A percentile compares a stretch with the other conserved stretches of the same genome.
Evolutionary conservation across 2,329 filamentous ascomycete genomes (phyloP).

Genomic region (Pseudogymnoascus pannorum): DNA sequence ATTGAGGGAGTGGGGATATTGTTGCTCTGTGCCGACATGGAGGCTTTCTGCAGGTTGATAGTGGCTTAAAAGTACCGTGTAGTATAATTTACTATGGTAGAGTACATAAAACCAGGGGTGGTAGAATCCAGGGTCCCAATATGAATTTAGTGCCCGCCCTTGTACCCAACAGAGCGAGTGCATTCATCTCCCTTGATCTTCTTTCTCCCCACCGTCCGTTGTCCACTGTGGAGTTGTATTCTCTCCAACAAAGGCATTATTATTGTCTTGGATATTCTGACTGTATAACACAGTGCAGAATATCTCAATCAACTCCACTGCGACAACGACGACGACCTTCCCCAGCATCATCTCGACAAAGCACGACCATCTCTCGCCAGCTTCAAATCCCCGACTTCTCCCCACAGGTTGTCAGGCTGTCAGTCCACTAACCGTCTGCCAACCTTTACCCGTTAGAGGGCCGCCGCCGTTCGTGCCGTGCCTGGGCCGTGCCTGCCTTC

Average conservation of each 20-base stretch:
- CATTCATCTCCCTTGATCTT: background rate
- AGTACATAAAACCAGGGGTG: background rate
- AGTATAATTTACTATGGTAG: background rate
- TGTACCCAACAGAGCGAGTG: background rate
- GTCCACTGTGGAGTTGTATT: too few species aligned
- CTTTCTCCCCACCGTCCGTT: too few species aligned
- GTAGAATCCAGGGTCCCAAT: background rate
- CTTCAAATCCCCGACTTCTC: background rate
- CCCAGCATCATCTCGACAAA: background rate
- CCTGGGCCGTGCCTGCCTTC: constrained; percentile 1
- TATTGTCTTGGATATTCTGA: background rate
- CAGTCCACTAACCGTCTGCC: background rate
- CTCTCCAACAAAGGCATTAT: background rate
- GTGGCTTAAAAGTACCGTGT: background rate
- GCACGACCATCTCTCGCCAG: background rate
- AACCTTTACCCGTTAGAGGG: background rate
- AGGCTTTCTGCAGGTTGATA: constrained; percentile 2
- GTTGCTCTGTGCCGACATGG: constrained; percentile 3
- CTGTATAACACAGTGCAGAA: background rate
- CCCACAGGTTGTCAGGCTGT: background rate
- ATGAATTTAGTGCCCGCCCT: constrained; percentile 2
- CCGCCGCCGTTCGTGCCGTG: constrained; percentile 3
- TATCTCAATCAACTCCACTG: background rate
- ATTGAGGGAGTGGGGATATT: background rate
- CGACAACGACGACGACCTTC: background rate